A percentile compares a stretch with the other conserved stretches of the same genome.
These are phyloP conservation scores for Trametes gibbosa DNA, from an alignment of 768 basidiomycete species.

Conservation along the genomic window DNA sequence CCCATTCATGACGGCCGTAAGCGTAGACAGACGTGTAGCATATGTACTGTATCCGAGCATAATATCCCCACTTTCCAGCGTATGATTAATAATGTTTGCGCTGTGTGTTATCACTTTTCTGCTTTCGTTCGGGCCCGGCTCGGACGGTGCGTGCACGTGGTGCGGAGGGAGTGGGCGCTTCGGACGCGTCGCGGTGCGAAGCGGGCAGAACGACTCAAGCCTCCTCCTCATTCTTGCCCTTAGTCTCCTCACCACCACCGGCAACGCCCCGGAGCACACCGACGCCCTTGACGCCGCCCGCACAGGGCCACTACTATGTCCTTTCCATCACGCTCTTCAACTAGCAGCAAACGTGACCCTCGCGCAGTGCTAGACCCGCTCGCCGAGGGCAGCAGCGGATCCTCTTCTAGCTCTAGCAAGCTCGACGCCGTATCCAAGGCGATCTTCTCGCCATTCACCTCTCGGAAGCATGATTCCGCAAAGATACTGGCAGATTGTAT, in stretches of 20 bases:
- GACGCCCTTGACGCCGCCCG: conserved; percentile 23
- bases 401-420: conserved; percentile 34
- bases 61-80: neutral
- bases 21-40: neutral
- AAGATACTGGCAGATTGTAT: conserved; percentile 74
- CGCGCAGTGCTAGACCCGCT: conserved; percentile 40
- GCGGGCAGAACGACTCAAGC: conserved; percentile 7
- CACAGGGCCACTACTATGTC: too few species aligned
- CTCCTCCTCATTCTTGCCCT: neutral
- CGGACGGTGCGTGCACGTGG: conserved; percentile 17
- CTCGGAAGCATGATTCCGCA: conserved; percentile 64
- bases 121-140: neutral
- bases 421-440: conserved; percentile 67
- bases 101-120: neutral
- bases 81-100: neutral
- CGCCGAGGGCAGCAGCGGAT: conserved; percentile 17
- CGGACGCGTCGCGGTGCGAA: conserved; percentile 19
- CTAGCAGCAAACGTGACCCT: conserved; percentile 36
- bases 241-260: neutral
- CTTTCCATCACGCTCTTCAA: too few species aligned
- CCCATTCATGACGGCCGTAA: neutral
- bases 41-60: neutral
- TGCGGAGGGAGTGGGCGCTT: conserved; percentile 8
- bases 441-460: conserved; percentile 64
- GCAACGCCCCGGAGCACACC: conserved; percentile 8